Evolutionary conservation across 176 grass and related monocot species (phyloP), one percentile per base, ranked within the genome.

Genomic region (Saccharum officinarum): DNA sequence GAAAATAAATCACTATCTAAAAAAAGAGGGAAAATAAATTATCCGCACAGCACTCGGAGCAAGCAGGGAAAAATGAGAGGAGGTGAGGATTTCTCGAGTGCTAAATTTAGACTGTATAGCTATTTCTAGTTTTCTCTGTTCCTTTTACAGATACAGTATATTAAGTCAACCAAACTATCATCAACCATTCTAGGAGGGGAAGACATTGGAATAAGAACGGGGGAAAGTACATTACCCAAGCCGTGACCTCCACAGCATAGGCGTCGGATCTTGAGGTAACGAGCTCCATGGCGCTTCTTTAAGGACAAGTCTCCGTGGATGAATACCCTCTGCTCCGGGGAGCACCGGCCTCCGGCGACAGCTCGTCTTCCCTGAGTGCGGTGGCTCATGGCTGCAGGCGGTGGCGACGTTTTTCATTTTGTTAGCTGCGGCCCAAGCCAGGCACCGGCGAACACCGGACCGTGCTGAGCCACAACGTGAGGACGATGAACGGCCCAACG

Each of bases 51-150:
- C 68, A 45, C 12, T 69, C 62, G 7, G 8, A 59, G 52, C 73
- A 86, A 67, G 88, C 22, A 59, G 26, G 50, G 5, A 8, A 46
- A 71, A 80, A 80, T 20, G 3, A 38, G 28, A 59, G 84, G 73
- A 23, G 26, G 79, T 59, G 79, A 90, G 79, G 73, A 28, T 79
- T 83, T 78, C 18, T 79, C n/a, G 84, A 64, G 73, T 39, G 79
- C 73, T 78, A 86, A 90, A 86, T 10, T 78, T 86, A 71, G 83
- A 66, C 26, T 26, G 23, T 13, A 13, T 26, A n/a, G 10, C 59
- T 26, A 62, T 62, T 62, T 61, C 8, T 61, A 26, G 54, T 3
- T 57, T 57, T 22, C 54, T 57, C 7, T 22, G 54, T 57, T 57
- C 54, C 7, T 22, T 57, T 57, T 57, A 22, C 9, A 22, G 54